Evolutionary conservation across 169 alveolate genomes (phyloP).

Genomic region (Plasmodium knowlesi): DNA sequence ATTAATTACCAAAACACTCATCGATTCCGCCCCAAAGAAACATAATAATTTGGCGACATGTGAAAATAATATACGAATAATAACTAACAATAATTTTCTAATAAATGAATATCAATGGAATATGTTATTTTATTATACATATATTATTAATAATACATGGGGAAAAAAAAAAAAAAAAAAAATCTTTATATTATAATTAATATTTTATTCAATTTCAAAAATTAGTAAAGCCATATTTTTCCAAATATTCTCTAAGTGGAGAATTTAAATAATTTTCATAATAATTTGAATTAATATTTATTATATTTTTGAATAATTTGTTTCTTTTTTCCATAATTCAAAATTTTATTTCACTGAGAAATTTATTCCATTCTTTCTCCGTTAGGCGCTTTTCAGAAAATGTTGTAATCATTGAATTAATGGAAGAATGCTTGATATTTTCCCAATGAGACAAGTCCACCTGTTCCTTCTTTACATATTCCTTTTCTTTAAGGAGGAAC

Average conservation of each 20-base stretch:
- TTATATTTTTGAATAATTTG: neutral
- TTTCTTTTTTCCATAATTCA: neutral
- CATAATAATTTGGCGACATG: neutral
- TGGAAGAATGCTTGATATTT: neutral
- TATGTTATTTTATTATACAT: neutral
- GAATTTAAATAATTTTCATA: neutral
- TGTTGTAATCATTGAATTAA: neutral
- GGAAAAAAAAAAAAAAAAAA: too few species aligned
- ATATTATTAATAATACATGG: slow-evolving; percentile 19
- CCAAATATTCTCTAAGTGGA: neutral
- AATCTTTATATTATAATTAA: neutral
- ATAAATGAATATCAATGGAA: neutral
- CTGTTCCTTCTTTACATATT: neutral
- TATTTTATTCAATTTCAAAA: neutral
- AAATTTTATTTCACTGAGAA: neutral
- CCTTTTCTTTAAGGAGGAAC: neutral
- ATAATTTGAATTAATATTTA: neutral
- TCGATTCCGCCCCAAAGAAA: neutral
- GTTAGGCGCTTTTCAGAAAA: neutral
- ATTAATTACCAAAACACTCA: neutral
- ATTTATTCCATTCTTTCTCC: neutral
- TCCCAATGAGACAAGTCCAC: neutral
- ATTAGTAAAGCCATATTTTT: neutral
- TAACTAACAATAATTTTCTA: slow-evolving; percentile 6
- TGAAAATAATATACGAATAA: slow-evolving; percentile 4